These are phyloP conservation scores for Mastigamoeba balamuthi DNA, from an alignment of 78 protist species.

Conservation along the genomic window DNA sequence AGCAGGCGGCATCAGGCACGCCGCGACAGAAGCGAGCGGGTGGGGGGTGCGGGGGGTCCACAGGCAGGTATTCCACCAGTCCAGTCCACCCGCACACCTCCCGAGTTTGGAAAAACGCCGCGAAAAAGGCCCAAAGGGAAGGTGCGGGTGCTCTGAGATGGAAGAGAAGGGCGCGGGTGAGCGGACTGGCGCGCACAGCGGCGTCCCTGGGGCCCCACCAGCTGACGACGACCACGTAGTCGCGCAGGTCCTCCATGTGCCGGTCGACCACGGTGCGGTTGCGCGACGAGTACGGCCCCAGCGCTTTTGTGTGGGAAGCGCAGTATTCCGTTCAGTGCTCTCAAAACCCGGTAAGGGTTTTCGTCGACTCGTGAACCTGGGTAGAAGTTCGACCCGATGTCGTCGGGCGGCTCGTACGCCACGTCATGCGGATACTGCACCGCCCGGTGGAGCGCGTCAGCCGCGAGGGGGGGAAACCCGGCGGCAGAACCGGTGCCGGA, in stretches of 20 bases:
- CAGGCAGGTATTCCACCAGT: no score
- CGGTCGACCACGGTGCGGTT: neutral
- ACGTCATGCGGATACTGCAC: conserved; percentile 3
- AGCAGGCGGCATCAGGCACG: neutral
- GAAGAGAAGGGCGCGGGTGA: no score
- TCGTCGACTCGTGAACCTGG: neutral
- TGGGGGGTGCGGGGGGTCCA: neutral
- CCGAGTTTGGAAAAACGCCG: no score
- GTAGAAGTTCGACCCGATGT: conserved; percentile 10
- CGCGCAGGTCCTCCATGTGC: neutral
- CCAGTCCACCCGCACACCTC: no score
- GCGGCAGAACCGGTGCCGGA: no score
- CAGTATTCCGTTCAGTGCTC: neutral
- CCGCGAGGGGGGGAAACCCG: no score
- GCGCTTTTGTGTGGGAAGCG: neutral
- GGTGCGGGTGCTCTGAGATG: no score
- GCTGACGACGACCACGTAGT: neutral
- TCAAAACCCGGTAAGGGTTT: no score
- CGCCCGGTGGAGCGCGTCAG: no score
- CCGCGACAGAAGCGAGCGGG: neutral
- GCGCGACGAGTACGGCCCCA: neutral
- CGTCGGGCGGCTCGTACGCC: neutral
- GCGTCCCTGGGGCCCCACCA: no score
- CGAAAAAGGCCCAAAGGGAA: no score
- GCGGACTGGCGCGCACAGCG: no score